Evolutionary conservation across 169 alveolate genomes (phyloP).

Genomic region (Miamiensis avidus): DNA sequence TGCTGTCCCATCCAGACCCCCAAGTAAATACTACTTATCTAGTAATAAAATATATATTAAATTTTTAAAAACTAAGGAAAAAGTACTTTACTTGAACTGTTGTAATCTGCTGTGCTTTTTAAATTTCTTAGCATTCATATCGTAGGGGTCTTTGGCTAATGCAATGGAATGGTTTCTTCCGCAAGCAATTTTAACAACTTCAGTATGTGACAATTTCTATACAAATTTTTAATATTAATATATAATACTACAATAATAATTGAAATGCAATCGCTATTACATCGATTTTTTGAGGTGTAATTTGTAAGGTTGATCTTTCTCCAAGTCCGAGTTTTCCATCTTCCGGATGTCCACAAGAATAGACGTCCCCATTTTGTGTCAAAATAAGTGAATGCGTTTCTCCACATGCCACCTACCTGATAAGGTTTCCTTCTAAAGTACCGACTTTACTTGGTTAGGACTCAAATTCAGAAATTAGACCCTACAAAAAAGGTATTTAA

Average conservation of each 20-base stretch:
- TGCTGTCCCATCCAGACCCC: slow-evolving; percentile 82
- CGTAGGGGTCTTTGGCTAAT: slow-evolving; percentile 18
- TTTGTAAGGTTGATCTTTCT: slow-evolving; percentile 5
- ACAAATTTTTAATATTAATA: no score
- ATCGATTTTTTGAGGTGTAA: slow-evolving; percentile 22
- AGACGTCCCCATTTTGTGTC: slow-evolving; percentile 67
- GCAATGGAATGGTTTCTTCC: slow-evolving; percentile 40
- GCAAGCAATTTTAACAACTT: slow-evolving; percentile 28
- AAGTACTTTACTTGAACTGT: slow-evolving; percentile 5
- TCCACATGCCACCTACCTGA: slow-evolving; percentile 57
- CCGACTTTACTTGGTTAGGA: slow-evolving; percentile 43
- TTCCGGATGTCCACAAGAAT: slow-evolving; percentile 64
- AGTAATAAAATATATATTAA: no score
- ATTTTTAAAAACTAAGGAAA: neutral
- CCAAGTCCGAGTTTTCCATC: slow-evolving; percentile 80
- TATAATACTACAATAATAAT: no score
- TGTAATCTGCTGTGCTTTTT: slow-evolving; percentile 15
- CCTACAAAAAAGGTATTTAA: slow-evolving; percentile 9
- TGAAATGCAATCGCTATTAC: slow-evolving; percentile 3
- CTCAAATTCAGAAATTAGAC: slow-evolving; percentile 36
- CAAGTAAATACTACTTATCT: slow-evolving; percentile 66
- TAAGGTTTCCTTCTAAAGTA: slow-evolving; percentile 44
- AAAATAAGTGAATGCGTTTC: slow-evolving; percentile 67
- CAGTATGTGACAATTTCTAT: neutral
- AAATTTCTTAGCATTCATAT: slow-evolving; percentile 28